Percentiles rank a stretch among this genome's conserved stretches.
phyloP scores from a whole-genome alignment of 768 basidiomycete genomes.

The Serendipita sp. region DNA sequence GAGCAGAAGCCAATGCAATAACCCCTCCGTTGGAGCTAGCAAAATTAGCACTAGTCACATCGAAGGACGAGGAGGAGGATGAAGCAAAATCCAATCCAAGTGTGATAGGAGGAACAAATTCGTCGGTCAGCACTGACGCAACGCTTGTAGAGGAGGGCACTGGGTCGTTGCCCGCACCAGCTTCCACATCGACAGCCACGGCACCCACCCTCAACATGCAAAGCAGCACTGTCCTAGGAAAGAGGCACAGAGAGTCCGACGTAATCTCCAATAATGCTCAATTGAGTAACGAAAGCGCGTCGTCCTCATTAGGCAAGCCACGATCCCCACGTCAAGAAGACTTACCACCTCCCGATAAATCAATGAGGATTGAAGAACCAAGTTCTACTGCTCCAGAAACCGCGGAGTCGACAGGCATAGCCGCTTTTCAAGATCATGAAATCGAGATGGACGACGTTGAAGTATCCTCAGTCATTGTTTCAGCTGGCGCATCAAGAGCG shows the following conservation, averaged over 20 bases:
- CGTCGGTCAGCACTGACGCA: conserved; percentile 77
- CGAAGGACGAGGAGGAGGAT: conserved; percentile 79
- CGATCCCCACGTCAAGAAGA: not conserved
- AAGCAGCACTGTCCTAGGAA: conserved; percentile 42
- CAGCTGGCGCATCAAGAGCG: not conserved
- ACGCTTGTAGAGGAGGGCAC: conserved; percentile 72
- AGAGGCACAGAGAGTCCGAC: conserved; percentile 38
- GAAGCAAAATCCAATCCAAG: conserved; percentile 41
- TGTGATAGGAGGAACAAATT: conserved; percentile 39
- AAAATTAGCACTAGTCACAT: conserved; percentile 80
- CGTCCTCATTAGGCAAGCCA: not conserved
- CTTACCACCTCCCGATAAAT: not conserved
- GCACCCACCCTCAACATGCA: not conserved
- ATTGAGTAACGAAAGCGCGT: not conserved
- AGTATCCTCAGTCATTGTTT: not conserved
- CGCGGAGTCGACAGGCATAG: not conserved
- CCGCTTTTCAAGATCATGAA: not conserved
- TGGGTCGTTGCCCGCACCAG: not conserved
- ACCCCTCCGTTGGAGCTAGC: conserved; percentile 78
- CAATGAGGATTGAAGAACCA: not conserved
- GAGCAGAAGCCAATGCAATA: conserved; percentile 45
- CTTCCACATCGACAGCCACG: not conserved
- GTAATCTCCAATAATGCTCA: not conserved
- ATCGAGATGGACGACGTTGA: not conserved
- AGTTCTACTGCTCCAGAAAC: not conserved